phyloP scores from a whole-genome alignment of 23 red algal genomes.

The Gracilaria caudata region DNA sequence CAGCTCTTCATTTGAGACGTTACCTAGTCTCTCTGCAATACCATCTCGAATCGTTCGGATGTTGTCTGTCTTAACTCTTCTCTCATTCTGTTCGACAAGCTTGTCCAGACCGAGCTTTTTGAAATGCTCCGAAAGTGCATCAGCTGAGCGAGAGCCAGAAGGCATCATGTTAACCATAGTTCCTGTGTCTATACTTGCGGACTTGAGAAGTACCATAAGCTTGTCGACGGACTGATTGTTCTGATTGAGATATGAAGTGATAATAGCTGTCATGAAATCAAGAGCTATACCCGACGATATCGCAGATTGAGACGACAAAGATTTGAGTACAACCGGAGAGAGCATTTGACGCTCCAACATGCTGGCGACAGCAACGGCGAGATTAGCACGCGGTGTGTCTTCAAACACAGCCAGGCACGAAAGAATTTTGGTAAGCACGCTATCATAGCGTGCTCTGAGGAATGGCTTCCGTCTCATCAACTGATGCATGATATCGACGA shows the following conservation, averaged over 20 bases:
- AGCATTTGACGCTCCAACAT: constrained; percentile 82
- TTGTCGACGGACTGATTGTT: constrained; percentile 73
- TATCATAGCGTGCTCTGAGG: constrained; percentile 72
- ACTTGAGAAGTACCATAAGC: constrained; percentile 69
- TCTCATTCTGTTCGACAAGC: constrained; percentile 86
- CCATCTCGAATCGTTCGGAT: constrained; percentile 68
- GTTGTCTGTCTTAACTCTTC: constrained; percentile 65
- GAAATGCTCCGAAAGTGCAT: constrained; percentile 78
- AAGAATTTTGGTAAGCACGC: constrained; percentile 69
- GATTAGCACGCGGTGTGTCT: constrained; percentile 39
- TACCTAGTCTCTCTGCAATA: constrained; percentile 49
- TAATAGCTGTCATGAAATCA: constrained; percentile 76
- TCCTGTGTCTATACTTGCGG: constrained; percentile 75
- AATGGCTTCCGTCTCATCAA: constrained; percentile 86
- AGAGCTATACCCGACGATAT: constrained; percentile 72
- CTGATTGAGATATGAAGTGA: constrained; percentile 66
- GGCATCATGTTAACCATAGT: constrained; percentile 88
- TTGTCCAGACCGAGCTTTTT: constrained; percentile 63
- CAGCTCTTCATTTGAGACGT: constrained; percentile 48
- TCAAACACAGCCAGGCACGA: constrained; percentile 66
- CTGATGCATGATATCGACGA: constrained; percentile 83
- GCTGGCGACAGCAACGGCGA: constrained; percentile 61
- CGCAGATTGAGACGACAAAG: constrained; percentile 31
- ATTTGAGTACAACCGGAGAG: constrained; percentile 37
- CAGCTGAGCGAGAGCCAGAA: constrained; percentile 52